Percentiles rank a stretch among this genome's conserved stretches.
phyloP scores from a whole-genome alignment of 2,329 filamentous ascomycete species.

The Lecanosticta acicola region DNA sequence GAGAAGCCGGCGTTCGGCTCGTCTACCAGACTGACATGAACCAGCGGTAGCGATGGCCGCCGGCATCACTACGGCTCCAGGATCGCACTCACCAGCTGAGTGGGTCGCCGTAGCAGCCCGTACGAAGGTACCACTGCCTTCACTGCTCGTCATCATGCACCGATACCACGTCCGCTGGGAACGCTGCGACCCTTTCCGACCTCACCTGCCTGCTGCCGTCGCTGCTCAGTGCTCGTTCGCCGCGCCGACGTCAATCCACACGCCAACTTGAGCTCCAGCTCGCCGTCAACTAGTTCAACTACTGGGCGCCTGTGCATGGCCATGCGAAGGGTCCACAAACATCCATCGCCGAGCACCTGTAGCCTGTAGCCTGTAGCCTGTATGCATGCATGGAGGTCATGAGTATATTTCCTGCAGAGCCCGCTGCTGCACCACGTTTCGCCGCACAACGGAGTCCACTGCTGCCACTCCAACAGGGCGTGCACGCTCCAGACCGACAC shows the following conservation, averaged over 20 bases:
- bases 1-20: conserved; percentile 7
- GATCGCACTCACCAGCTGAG: conserved; percentile 10
- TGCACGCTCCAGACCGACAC: too few relatives aligned
- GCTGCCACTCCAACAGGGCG: too few relatives aligned
- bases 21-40: conserved; percentile 3
- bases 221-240: not conserved
- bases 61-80: conserved; percentile 4
- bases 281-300: too few relatives aligned
- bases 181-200: not conserved
- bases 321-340: not conserved
- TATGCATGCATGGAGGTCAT: too few relatives aligned
- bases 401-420: not conserved
- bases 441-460: too few relatives aligned
- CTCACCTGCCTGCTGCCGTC: not conserved
- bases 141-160: conserved; percentile 3
- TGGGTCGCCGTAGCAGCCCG: conserved; percentile 18
- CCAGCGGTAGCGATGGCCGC: not conserved
- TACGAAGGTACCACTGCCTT: conserved; percentile 12
- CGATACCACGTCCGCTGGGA: conserved; percentile 11
- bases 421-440: not conserved
- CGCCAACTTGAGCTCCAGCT: not conserved
- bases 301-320: not conserved
- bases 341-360: not conserved
- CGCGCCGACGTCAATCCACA: not conserved
- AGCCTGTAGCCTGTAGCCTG: too few relatives aligned